Evolutionary conservation across 192 early-diverging fungal genomes (phyloP).

Genomic region (Coemansia sp.): DNA sequence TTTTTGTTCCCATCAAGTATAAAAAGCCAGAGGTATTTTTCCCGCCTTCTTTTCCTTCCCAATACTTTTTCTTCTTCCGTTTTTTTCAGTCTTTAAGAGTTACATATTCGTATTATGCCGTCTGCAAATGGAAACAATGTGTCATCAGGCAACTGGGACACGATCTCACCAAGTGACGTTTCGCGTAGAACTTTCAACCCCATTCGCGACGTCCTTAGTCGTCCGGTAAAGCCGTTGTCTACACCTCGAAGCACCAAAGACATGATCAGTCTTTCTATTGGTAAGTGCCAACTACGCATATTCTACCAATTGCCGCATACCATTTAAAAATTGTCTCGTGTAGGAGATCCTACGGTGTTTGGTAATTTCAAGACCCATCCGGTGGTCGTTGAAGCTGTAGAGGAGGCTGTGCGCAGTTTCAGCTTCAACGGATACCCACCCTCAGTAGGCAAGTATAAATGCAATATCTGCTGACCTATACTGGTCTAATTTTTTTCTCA

Average conservation of each 20-base stretch:
- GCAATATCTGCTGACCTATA: neutral
- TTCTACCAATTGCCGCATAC: neutral
- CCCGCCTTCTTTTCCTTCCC: neutral
- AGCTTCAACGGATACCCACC: slow-evolving; percentile 83
- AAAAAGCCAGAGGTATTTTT: neutral
- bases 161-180: slow-evolving; percentile 61
- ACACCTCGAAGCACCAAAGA: slow-evolving; percentile 50
- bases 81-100: too few relatives aligned
- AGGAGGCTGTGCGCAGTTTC: slow-evolving; percentile 63
- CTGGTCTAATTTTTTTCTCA: neutral
- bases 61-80: neutral
- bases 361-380: slow-evolving; percentile 85
- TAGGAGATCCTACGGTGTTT: slow-evolving; percentile 83
- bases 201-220: slow-evolving; percentile 81
- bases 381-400: slow-evolving; percentile 68
- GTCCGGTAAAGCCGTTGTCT: slow-evolving; percentile 65
- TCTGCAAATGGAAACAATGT: slow-evolving; percentile 24
- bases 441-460: slow-evolving; percentile 61
- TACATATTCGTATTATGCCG: slow-evolving; percentile 15
- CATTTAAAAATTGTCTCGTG: neutral
- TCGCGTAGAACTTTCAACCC: slow-evolving; percentile 79
- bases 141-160: slow-evolving; percentile 26
- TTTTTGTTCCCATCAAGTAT: too few relatives aligned
- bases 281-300: slow-evolving; percentile 19
- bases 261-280: slow-evolving; percentile 44